Conservation (phyloP, 257 asterid genomes). For the Solanum medicagineum region DNA sequence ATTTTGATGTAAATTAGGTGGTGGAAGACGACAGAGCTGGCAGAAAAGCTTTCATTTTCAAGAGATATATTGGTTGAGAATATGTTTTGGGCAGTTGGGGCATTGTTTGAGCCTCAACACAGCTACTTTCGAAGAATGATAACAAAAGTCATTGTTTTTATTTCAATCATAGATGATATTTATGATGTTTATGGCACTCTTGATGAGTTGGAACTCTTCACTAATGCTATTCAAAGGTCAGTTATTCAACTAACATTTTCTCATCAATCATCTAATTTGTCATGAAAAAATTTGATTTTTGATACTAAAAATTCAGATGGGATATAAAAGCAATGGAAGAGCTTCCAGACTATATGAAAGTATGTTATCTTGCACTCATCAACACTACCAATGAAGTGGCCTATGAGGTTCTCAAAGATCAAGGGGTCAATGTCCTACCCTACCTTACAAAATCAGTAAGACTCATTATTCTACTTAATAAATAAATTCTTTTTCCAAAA, state of each 20-base stretch:
- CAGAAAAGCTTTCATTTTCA: conserved; percentile 28
- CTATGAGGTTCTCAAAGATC: conserved; percentile 17
- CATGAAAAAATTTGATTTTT: no score
- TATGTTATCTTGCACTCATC: conserved; percentile 21
- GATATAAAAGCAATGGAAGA: background rate
- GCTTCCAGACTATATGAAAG: conserved; percentile 30
- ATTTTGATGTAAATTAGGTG: conserved; percentile 12
- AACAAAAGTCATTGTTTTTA: conserved; percentile 4
- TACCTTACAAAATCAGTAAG: conserved; percentile 16
- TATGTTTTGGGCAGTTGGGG: conserved; percentile 10
- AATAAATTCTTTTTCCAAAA: no score
- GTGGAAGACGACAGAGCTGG: conserved; percentile 24
- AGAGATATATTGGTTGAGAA: conserved; percentile 38
- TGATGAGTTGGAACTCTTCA: conserved; percentile 12
- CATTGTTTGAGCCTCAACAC: background rate
- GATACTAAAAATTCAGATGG: background rate
- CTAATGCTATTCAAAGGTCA: conserved; percentile 21
- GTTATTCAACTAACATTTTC: background rate
- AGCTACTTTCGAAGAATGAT: background rate
- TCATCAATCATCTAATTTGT: no score
- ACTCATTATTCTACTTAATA: background rate
- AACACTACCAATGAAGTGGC: conserved; percentile 17
- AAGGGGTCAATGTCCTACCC: conserved; percentile 5
- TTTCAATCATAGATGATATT: background rate
- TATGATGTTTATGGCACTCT: conserved; percentile 11